Evolutionary conservation across 148 eudicot genomes (phyloP).

Genomic region (Diospyros kaki): DNA sequence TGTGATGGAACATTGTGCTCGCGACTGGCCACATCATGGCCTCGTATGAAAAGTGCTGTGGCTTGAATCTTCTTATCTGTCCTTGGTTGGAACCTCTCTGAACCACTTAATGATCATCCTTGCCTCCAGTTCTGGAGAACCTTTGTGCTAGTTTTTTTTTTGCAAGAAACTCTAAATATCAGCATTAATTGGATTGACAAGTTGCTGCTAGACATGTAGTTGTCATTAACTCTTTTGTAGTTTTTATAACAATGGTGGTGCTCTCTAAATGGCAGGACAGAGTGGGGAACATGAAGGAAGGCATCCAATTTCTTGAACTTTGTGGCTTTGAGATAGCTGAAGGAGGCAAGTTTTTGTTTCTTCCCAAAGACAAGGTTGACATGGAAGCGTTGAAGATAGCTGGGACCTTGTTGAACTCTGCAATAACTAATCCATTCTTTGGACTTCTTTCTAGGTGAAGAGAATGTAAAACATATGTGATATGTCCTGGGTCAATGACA

Average conservation of each 20-base stretch:
- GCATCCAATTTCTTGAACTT: constrained; percentile 63
- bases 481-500: background rate
- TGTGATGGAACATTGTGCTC: no score
- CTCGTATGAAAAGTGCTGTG: background rate
- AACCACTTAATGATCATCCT: no score
- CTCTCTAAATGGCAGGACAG: constrained; percentile 46
- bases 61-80: background rate
- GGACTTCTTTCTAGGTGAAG: constrained; percentile 57
- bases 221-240: background rate
- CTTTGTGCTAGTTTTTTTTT: background rate
- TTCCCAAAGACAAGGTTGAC: constrained; percentile 59
- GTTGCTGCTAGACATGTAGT: background rate
- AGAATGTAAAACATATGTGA: background rate
- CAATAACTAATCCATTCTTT: constrained; percentile 69
- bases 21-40: background rate
- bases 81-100: background rate
- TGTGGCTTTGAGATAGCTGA: constrained; percentile 74
- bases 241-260: background rate
- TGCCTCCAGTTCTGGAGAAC: no score
- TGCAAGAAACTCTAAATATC: background rate
- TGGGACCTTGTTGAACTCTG: constrained; percentile 40
- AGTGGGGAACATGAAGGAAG: constrained; percentile 59
- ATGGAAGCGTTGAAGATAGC: constrained; percentile 43
- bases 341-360: constrained; percentile 45
- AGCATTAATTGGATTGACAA: background rate